Conservation (phyloP, 164 flowering plant species). For the Aristolochia fimbriata region DNA sequence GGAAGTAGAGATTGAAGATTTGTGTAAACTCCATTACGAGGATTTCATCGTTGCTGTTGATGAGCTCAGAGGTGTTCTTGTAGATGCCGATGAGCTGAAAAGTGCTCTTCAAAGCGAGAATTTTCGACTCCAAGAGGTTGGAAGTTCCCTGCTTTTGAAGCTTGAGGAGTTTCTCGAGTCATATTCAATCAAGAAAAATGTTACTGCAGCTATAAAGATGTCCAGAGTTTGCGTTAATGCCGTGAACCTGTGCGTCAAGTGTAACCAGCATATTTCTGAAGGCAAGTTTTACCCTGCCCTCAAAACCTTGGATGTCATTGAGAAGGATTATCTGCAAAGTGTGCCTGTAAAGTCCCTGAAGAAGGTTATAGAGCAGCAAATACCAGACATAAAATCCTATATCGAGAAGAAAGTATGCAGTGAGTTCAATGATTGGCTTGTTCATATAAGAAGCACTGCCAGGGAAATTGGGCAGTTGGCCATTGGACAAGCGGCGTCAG, state of each 20-base stretch:
- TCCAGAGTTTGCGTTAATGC: slow-evolving; percentile 48
- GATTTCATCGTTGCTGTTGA: slow-evolving; percentile 90
- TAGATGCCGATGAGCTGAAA: slow-evolving; percentile 90
- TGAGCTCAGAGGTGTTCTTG: slow-evolving; percentile 88
- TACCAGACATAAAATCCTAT: slow-evolving; percentile 58
- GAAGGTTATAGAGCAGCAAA: slow-evolving; percentile 43
- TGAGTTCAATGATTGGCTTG: slow-evolving; percentile 87
- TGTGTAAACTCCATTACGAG: slow-evolving; percentile 87
- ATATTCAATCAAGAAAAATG: slow-evolving; percentile 60
- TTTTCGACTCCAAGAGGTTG: slow-evolving; percentile 67
- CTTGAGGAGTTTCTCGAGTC: slow-evolving; percentile 80
- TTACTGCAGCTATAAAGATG: slow-evolving; percentile 66
- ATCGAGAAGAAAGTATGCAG: slow-evolving; percentile 61
- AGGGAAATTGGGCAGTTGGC: slow-evolving; percentile 83
- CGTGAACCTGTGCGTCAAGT: slow-evolving; percentile 63
- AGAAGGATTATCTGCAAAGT: slow-evolving; percentile 42
- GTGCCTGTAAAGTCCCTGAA: slow-evolving; percentile 49
- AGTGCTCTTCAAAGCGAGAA: slow-evolving; percentile 65
- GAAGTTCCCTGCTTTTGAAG: slow-evolving; percentile 50
- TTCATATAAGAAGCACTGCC: slow-evolving; percentile 63
- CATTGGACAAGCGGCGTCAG: slow-evolving; percentile 65
- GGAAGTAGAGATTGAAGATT: slow-evolving; percentile 90
- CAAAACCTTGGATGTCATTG: slow-evolving; percentile 67
- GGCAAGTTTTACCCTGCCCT: slow-evolving; percentile 78
- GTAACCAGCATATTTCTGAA: slow-evolving; percentile 59